These are phyloP conservation scores for Aspergillus biplanus DNA, from an alignment of 495 filamentous ascomycete genomes.

Conservation along the genomic window DNA sequence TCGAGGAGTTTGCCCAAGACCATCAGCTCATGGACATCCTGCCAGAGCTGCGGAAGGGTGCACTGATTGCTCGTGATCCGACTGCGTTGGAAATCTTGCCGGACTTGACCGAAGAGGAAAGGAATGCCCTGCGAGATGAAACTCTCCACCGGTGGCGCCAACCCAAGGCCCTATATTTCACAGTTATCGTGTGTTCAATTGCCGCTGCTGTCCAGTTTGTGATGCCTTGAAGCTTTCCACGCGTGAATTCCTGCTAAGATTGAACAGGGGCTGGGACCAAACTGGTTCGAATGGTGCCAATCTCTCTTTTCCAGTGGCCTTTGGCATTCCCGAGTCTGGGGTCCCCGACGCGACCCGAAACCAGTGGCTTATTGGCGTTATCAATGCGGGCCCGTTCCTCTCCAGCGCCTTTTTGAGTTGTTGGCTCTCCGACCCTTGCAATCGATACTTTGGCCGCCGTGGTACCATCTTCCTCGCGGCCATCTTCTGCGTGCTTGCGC, in stretches of 20 bases:
- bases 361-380: constrained; percentile 63
- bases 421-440: constrained; percentile 65
- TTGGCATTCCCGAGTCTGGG: constrained; percentile 53
- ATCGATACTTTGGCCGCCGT: constrained; percentile 58
- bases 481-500: constrained; percentile 60
- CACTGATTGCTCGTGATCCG: constrained; percentile 66
- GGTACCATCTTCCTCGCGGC: constrained; percentile 64
- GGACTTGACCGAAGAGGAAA: constrained; percentile 60
- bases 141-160: constrained; percentile 65
- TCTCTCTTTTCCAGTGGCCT: constrained; percentile 60
- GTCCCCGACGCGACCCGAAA: constrained; percentile 43
- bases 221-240: neutral
- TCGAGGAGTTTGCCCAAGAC: constrained; percentile 57
- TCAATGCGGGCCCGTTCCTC: constrained; percentile 59
- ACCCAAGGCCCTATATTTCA: constrained; percentile 66
- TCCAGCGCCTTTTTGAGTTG: constrained; percentile 52
- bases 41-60: constrained; percentile 58
- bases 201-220: constrained; percentile 68
- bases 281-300: constrained; percentile 72
- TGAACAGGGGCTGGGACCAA: constrained; percentile 64
- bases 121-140: constrained; percentile 57
- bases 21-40: constrained; percentile 49
- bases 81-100: constrained; percentile 55
- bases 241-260: neutral
- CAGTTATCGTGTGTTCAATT: constrained; percentile 70